These are phyloP conservation scores for Atkinsonella texensis DNA, from an alignment of 2,329 filamentous ascomycete species.

Conservation along the genomic window DNA sequence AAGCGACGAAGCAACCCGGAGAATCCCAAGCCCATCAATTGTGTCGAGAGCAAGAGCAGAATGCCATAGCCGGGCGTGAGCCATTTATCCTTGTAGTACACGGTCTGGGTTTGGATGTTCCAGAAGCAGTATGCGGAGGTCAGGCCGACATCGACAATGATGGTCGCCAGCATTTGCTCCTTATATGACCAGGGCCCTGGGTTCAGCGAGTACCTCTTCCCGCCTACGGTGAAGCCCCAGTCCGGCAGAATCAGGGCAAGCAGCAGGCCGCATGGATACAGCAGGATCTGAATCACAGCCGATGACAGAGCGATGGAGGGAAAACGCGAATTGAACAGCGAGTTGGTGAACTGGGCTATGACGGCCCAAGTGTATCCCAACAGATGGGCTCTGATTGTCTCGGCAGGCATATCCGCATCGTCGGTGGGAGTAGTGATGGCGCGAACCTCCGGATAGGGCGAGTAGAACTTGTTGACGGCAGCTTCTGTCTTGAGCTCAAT, in stretches of 20 bases:
- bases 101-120: slow-evolving; percentile 14
- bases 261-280: slow-evolving; percentile 27
- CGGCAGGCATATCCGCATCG: slow-evolving; percentile 15
- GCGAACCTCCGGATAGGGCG: slow-evolving; percentile 17
- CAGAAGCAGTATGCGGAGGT: slow-evolving; percentile 11
- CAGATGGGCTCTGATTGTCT: slow-evolving; percentile 17
- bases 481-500: slow-evolving; percentile 10
- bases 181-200: slow-evolving; percentile 30
- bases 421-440: slow-evolving; percentile 16
- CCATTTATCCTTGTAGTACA: slow-evolving; percentile 21
- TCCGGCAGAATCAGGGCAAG: slow-evolving; percentile 29
- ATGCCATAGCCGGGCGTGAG: slow-evolving; percentile 19
- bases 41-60: slow-evolving; percentile 19
- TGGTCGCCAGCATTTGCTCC: slow-evolving; percentile 30
- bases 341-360: slow-evolving; percentile 7
- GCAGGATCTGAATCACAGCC: slow-evolving; percentile 23
- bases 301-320: slow-evolving; percentile 5
- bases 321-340: slow-evolving; percentile 9
- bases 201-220: slow-evolving; percentile 22
- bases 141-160: slow-evolving; percentile 17
- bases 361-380: slow-evolving; percentile 17
- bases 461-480: slow-evolving; percentile 11
- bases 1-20: slow-evolving; percentile 22
- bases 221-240: slow-evolving; percentile 26
- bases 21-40: slow-evolving; percentile 22